Percentiles rank a stretch among this genome's conserved stretches.
These are phyloP conservation scores for Mycena rosella DNA, from an alignment of 768 basidiomycete species.

Conservation along the genomic window DNA sequence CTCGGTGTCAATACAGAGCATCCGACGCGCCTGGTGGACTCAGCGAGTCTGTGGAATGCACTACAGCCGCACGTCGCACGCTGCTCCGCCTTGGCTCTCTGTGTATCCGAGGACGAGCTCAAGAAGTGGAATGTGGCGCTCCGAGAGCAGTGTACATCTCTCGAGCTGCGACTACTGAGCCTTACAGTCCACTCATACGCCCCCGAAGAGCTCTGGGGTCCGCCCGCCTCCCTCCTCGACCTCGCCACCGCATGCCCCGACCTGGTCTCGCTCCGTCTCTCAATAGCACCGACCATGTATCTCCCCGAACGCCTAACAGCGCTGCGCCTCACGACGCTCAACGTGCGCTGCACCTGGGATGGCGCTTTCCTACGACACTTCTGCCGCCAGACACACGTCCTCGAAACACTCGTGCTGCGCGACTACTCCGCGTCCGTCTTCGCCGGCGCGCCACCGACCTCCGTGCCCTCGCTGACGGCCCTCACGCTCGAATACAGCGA, in stretches of 20 bases:
- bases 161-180: background rate
- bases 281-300: background rate
- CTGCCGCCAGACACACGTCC: background rate
- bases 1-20: slow-evolving; percentile 5
- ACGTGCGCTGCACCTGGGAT: slow-evolving; percentile 16
- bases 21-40: background rate
- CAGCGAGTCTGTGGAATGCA: background rate
- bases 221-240: background rate
- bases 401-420: slow-evolving; percentile 13
- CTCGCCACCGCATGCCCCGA: background rate
- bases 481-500: slow-evolving; percentile 17
- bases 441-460: background rate
- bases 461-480: background rate
- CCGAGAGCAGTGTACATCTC: too few species aligned
- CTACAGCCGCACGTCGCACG: background rate
- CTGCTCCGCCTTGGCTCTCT: slow-evolving; percentile 13
- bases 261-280: background rate
- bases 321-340: slow-evolving; percentile 1
- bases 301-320: background rate
- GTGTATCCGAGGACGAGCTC: slow-evolving; percentile 1
- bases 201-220: slow-evolving; percentile 19
- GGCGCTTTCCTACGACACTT: background rate
- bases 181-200: slow-evolving; percentile 8
- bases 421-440: slow-evolving; percentile 7
- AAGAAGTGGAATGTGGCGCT: background rate